Evolutionary conservation across 164 flowering plant genomes (phyloP), one percentile per base, ranked within the genome.

Genomic region (Nymphaea colorata): DNA sequence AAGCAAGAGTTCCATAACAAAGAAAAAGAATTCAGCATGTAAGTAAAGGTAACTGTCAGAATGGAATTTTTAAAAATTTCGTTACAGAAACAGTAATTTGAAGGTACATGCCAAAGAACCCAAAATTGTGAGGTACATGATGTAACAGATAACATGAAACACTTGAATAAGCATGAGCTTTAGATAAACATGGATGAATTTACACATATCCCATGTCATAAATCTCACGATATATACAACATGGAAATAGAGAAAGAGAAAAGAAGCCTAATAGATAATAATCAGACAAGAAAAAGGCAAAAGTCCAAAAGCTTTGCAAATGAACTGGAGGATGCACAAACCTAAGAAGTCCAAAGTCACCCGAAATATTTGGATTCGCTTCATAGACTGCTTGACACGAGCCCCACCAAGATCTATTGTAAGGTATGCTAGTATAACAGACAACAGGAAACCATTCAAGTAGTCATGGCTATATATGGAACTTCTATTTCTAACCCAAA

Each of bases 401-500:
- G 75, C 75, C 61, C 78, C 79, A 17, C 82, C 79, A 60, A 79
- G 78, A 62, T 80, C 81, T 36, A 76, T 72, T 4, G 85, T 85
- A 74, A 94, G 92, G 79, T 84, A 90, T 64, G 87, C 72, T 76
- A 94, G 61, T 60, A 94, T 76, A 64, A 81, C 67, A 66, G 99
- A 80, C 12, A 94, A 73, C n/a, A 94, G 71, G 76, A 82, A 88
- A 64, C 98, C 96, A 80, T 79, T 88, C 64, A 94, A 75, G 80
- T 93, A 85, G 80, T 91, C 97, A 77, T 91, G 81, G 59, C 71
- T 70, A 76, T 83, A 82, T 69, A 91, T 76, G 60, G 85, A 82
- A 73, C 79, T 77, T 79, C 96, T 85, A 59, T 83, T 87, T 66
- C 87, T 85, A 71, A 92, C 98, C 99, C 99, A 94, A 12, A 90